phyloP scores from a whole-genome alignment of 208 protist genomes.

The Crithidia expoeki region DNA sequence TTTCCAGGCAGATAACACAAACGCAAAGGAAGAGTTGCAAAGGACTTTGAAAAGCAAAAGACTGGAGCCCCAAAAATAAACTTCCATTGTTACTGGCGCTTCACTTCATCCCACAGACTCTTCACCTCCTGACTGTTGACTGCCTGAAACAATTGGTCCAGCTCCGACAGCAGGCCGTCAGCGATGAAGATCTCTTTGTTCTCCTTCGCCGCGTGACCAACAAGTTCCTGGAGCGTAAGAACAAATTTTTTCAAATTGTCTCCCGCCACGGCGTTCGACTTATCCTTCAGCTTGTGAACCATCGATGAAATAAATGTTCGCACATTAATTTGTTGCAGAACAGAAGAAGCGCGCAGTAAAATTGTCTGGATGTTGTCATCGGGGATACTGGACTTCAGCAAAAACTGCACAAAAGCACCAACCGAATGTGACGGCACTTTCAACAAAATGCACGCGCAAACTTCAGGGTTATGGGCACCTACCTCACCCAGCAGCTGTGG shows the following conservation, averaged over 20 bases:
- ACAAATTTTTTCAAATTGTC: conserved; percentile 57
- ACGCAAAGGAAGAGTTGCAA: conserved; percentile 16
- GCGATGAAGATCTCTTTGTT: conserved; percentile 76
- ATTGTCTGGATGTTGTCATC: conserved; percentile 54
- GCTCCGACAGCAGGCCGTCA: conserved; percentile 43
- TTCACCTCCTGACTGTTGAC: conserved; percentile 51
- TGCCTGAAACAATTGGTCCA: conserved; percentile 54
- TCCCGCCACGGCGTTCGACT: conserved; percentile 30
- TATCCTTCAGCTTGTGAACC: conserved; percentile 55
- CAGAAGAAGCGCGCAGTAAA: conserved; percentile 48
- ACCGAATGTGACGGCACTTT: conserved; percentile 40
- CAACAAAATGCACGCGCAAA: conserved; percentile 54
- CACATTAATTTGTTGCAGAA: conserved; percentile 65
- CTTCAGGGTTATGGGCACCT: conserved; percentile 59
- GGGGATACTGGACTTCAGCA: conserved; percentile 49
- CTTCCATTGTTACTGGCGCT: conserved; percentile 45
- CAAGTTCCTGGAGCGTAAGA: conserved; percentile 58
- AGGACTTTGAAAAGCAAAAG: neutral
- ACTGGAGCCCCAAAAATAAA: too few relatives aligned
- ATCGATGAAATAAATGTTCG: conserved; percentile 46
- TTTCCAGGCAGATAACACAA: conserved; percentile 4
- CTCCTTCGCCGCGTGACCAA: conserved; percentile 62
- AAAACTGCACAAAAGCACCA: conserved; percentile 47
- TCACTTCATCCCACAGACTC: conserved; percentile 69
- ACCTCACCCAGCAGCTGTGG: conserved; percentile 41